A percentile compares a stretch with the other conserved stretches of the same genome.
Evolutionary conservation across 2,329 filamentous ascomycete species (phyloP).

Genomic region (Calonectria leucothoes): DNA sequence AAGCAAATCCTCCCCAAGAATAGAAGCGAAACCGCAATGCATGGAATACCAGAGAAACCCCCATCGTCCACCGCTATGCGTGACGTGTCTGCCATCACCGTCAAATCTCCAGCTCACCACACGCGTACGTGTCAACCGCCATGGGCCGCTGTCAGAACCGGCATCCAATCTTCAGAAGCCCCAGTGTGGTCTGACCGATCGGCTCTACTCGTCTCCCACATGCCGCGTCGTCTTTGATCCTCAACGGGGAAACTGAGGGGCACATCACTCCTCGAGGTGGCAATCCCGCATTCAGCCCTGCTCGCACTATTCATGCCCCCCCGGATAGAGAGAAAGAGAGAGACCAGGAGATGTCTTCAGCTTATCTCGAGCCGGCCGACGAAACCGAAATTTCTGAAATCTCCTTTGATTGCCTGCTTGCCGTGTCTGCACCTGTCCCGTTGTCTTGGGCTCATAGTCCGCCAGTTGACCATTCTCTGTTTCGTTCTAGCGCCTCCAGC

Average conservation of each 20-base stretch:
- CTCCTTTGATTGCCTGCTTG: not conserved
- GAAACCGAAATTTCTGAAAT: not conserved
- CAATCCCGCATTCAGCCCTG: not conserved
- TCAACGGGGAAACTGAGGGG: not conserved
- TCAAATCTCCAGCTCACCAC: not conserved
- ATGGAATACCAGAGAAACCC: not conserved
- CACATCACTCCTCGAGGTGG: not conserved
- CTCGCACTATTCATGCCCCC: not conserved
- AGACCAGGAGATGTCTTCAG: not conserved
- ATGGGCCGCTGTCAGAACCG: not conserved
- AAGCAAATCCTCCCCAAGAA: not conserved
- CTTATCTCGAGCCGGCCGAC: not conserved
- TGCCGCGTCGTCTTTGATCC: not conserved
- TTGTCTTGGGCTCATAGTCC: not conserved
- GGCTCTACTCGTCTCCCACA: not conserved
- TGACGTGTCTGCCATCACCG: not conserved
- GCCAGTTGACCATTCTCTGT: not conserved
- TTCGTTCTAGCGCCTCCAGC: not conserved
- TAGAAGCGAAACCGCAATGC: not conserved
- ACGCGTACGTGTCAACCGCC: conserved; percentile 1
- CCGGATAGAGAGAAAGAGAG: not conserved
- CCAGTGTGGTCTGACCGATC: conserved; percentile 1
- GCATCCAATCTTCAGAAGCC: not conserved
- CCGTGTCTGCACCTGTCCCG: not conserved
- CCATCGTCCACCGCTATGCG: not conserved